Conservation (phyloP, 768 basidiomycete genomes). For the Ephemerocybe angulata region DNA sequence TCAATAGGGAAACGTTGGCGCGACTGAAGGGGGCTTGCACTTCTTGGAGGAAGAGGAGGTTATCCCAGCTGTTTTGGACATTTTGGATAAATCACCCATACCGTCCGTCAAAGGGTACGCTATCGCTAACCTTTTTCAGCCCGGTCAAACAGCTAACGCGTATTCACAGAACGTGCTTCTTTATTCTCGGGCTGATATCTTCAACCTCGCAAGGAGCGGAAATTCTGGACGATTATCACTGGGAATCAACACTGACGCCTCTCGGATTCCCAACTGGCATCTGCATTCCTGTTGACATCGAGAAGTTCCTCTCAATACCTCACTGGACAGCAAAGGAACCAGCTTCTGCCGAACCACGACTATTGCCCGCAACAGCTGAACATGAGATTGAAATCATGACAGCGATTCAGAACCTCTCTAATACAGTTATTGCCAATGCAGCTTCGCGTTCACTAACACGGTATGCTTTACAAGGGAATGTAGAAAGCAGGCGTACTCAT, state of each 20-base stretch:
- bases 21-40: slow-evolving; percentile 84
- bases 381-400: slow-evolving; percentile 81
- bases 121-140: background rate
- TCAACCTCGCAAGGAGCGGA: slow-evolving; percentile 91
- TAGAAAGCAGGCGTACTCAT: background rate
- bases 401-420: slow-evolving; percentile 89
- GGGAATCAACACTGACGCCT: slow-evolving; percentile 89
- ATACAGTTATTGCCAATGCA: slow-evolving; percentile 92
- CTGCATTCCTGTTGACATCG: slow-evolving; percentile 83
- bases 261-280: slow-evolving; percentile 85
- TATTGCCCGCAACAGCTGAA: slow-evolving; percentile 63
- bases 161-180: slow-evolving; percentile 82
- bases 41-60: slow-evolving; percentile 96
- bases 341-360: slow-evolving; percentile 39
- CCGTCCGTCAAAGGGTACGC: slow-evolving; percentile 92
- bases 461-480: slow-evolving; percentile 38
- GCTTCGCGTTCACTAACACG: slow-evolving; percentile 87
- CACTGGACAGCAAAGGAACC: slow-evolving; percentile 50
- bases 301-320: slow-evolving; percentile 74
- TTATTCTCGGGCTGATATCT: slow-evolving; percentile 88
- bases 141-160: background rate
- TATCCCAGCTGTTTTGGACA: slow-evolving; percentile 84
- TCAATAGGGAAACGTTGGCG: slow-evolving; percentile 86
- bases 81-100: slow-evolving; percentile 84
- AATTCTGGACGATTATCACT: slow-evolving; percentile 86